Evolutionary conservation across 495 filamentous ascomycete species (phyloP).

Genomic region (Glarea lozoyensis): DNA sequence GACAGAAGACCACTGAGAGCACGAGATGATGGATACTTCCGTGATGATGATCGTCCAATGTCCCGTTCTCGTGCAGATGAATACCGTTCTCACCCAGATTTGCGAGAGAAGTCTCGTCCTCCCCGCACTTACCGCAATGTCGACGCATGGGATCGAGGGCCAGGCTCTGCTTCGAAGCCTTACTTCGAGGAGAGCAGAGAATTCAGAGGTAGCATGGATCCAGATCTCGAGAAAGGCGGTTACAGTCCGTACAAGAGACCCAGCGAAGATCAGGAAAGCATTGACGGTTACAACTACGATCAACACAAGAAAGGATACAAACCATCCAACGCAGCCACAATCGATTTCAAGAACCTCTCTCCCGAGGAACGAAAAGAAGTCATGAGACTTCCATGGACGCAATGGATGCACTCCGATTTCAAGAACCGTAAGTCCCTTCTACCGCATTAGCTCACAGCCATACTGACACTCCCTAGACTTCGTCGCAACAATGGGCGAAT

Average conservation of each 20-base stretch:
- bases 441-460: constrained; percentile 5
- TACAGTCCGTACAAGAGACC: constrained; percentile 2
- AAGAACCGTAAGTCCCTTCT: constrained; percentile 17
- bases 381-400: constrained; percentile 17
- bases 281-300: constrained; percentile 17
- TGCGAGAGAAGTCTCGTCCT: constrained; percentile 8
- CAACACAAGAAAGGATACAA: neutral
- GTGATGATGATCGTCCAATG: constrained; percentile 7
- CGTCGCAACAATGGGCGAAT: constrained; percentile 31
- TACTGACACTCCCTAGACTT: constrained; percentile 11
- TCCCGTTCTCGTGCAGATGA: neutral
- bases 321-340: neutral
- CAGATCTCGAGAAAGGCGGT: constrained; percentile 8
- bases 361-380: constrained; percentile 14
- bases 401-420: constrained; percentile 20
- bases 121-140: constrained; percentile 10
- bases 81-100: constrained; percentile 6
- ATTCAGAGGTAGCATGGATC: constrained; percentile 1
- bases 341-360: constrained; percentile 16
- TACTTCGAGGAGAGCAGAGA: constrained; percentile 12
- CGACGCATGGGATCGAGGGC: constrained; percentile 8
- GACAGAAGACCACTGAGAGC: constrained; percentile 8
- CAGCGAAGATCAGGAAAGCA: constrained; percentile 6
- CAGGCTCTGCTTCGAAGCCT: constrained; percentile 12
- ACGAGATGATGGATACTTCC: constrained; percentile 7